Evolutionary conservation across 495 filamentous ascomycete species (phyloP), one percentile per base, ranked within the genome.

Genomic region (Hypoxylon perforatum): DNA sequence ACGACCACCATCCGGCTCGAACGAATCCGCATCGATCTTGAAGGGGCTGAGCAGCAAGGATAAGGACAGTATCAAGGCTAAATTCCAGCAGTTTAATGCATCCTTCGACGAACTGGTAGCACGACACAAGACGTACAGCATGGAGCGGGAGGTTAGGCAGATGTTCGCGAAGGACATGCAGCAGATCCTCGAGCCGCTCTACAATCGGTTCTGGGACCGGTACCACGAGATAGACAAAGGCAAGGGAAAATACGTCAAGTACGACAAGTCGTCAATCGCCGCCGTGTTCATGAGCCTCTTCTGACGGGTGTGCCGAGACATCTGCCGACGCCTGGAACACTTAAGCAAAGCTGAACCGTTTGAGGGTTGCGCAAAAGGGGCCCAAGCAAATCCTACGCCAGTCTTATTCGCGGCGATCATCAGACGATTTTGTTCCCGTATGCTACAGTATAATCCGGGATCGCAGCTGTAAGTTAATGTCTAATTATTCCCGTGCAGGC

Each of bases 181-280:
- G 77, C 86, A 86, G 51, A 90, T 96, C 75, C 89, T 98, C 44
- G 94, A 97, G 79, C 93, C 96, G 45, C 84, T 99, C 15, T 99
- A 99, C 81, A 87, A 87, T 50, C 86, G 96, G 11, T 99, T 98
- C 79, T 97, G 92, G 84, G 96, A 98, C 79, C 88, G 94, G 17
- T 99, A 99, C 78, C 94, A 97, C 75, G 95, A 98, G 80, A 84
- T 97, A 67, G 96, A 98, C 78, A 97, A 95, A 78, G 93, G 95
- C 30, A 92, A 92, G 75, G 93, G 93, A 60, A 98, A 98, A 79
- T 97, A 98, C 78, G 92, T 94, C 78, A 97, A 94, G 82, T 98
- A 95, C 74, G 93, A 97, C 78, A 97, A 97, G 79, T 84, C 83
- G 15, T 77, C 76, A 1, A 84, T 89, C 49, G 81, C 85, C 15